These are phyloP conservation scores for Lichtheimia ramosa DNA, from an alignment of 371 early-diverging fungal genomes.

Conservation along the genomic window DNA sequence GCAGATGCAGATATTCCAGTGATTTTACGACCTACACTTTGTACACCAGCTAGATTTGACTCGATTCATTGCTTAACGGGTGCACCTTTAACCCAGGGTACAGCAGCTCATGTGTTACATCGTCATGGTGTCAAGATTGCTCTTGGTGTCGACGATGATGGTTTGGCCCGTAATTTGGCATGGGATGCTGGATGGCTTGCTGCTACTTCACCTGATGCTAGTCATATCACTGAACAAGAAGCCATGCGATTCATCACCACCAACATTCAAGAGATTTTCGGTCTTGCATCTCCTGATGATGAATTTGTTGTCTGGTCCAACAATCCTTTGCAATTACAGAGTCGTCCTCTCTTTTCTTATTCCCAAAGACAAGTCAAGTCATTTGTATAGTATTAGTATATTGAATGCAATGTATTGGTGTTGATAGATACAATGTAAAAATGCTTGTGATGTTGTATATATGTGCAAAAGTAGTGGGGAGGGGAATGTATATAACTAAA, in stretches of 20 bases:
- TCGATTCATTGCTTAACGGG: conserved; percentile 66
- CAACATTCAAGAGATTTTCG: conserved; percentile 66
- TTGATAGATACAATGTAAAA: not conserved
- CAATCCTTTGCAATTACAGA: conserved; percentile 56
- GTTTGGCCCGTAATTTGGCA: conserved; percentile 62
- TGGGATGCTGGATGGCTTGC: conserved; percentile 81
- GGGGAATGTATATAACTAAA: not conserved
- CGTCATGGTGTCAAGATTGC: conserved; percentile 66
- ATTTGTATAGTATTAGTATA: too few species aligned
- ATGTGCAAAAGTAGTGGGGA: not conserved
- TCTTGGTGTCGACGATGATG: conserved; percentile 57
- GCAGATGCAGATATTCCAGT: conserved; percentile 61
- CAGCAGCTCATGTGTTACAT: conserved; percentile 60
- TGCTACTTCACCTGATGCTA: conserved; percentile 31
- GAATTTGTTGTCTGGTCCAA: conserved; percentile 57
- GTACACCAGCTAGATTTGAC: conserved; percentile 66
- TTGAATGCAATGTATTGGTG: too few species aligned
- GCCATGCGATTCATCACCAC: conserved; percentile 75
- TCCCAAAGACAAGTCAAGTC: not conserved
- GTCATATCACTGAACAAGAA: conserved; percentile 50
- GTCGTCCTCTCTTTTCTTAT: conserved; percentile 27
- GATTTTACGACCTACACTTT: conserved; percentile 63
- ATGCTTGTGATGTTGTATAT: not conserved
- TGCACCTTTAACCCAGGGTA: conserved; percentile 53
- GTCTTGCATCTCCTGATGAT: conserved; percentile 21